A percentile compares a stretch with the other conserved stretches of the same genome.
Evolutionary conservation across 1,284 basidiomycete species (phyloP).

Genomic region (Pseudozyma pruni): DNA sequence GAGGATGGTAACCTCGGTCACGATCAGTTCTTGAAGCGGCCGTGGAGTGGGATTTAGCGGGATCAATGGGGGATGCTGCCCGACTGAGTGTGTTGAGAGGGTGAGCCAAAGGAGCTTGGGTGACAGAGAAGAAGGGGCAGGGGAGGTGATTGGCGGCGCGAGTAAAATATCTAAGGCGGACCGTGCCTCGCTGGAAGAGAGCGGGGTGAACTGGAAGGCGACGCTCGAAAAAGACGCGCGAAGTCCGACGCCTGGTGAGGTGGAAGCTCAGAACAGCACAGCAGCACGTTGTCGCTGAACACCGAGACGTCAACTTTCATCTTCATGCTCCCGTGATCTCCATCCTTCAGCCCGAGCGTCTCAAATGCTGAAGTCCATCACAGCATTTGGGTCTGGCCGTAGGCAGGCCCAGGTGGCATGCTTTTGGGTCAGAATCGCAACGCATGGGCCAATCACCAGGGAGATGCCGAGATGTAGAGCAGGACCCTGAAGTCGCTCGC

Average conservation of each 20-base stretch:
- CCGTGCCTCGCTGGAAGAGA: conserved; percentile 27
- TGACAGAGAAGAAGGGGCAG: background rate
- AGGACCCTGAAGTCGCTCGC: conserved; percentile 8
- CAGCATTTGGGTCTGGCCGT: background rate
- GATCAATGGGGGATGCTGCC: too few relatives aligned
- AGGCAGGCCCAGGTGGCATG: too few relatives aligned
- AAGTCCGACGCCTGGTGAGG: conserved; percentile 37
- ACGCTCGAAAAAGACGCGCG: background rate
- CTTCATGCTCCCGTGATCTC: background rate
- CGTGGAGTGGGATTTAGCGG: too few relatives aligned
- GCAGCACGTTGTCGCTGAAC: conserved; percentile 6
- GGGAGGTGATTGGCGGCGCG: background rate
- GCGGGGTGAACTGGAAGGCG: background rate
- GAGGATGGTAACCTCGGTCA: background rate
- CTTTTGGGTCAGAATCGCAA: background rate
- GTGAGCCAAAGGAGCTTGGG: conserved; percentile 3
- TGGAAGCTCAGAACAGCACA: conserved; percentile 24
- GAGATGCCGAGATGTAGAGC: background rate
- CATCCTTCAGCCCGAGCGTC: too few relatives aligned
- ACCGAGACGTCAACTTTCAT: background rate
- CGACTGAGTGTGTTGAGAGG: too few relatives aligned
- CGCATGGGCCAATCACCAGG: conserved; percentile 10
- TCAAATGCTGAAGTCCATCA: too few relatives aligned
- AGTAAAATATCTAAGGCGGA: conserved; percentile 22
- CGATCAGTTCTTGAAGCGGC: background rate